Base-by-base conservation (phyloP, 805 yeast species). In the Starmerella bacillaris region DNA sequence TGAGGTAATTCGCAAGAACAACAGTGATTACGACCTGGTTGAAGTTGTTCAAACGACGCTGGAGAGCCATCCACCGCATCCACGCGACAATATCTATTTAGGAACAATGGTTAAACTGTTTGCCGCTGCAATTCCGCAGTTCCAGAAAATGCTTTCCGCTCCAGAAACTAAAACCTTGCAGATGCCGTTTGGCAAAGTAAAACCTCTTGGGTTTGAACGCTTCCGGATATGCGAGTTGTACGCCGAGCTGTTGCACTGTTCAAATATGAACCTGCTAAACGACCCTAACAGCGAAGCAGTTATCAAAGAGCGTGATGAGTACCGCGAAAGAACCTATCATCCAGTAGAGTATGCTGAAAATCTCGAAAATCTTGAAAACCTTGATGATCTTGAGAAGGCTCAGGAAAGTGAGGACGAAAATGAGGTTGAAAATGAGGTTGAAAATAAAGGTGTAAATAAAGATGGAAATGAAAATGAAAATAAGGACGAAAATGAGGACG, bases 171-270 rank as follows among this genome's bases (percentile, higher is more conserved):
- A 50, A 22, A 40, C 55, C 17, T 51, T 71, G 59, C 60, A 60
- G 35, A 78, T 80, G 22, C 77, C 83, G 26, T 65, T 77, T 44
- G 79, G 82, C 15, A 56, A 57, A 20, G 66, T 68, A 46, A 74
- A 72, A 48, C 83, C 89, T 2, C 59, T 89, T 17, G 98, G 98
- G 0, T 80, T 86, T 54, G 92, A 84, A 48, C 66, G 84, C 43
- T 84, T 89, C 58, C 79, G 83, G 51, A 69, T 89, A 18, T 74
- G 93, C 41, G 99, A 89, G 57, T 61, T 89, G 35, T 71, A 89
- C 33, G 98, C 98, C 0, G 99, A 89, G 51, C 63, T 89, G 27
- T 64, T 89, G 37, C 98, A 89, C 56, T 89, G 99, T 52, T 82
- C 94, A n/a, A 89, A 89, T 57, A 89, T 89, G 96, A 80, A 77